Percentiles rank a stretch among this genome's conserved stretches.
Evolutionary conservation across 345 rosid species (phyloP).

Genomic region (Gossypium bickii): DNA sequence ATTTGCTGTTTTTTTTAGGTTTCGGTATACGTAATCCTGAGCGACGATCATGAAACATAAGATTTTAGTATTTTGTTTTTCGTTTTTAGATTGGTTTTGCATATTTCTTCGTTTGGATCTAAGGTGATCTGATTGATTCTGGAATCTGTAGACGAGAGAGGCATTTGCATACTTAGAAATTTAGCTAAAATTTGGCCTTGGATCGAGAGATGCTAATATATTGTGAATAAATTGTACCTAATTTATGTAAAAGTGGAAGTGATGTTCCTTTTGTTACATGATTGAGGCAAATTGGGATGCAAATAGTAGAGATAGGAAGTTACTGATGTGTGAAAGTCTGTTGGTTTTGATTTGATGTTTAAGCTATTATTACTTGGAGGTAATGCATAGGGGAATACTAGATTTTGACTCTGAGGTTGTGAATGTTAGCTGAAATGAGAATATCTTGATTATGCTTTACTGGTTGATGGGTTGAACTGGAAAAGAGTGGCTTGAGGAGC

Average conservation of each 20-base stretch:
- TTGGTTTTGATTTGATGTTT: slow-evolving; percentile 12
- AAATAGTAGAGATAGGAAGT: background rate
- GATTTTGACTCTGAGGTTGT: slow-evolving; percentile 3
- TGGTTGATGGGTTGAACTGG: slow-evolving; percentile 9
- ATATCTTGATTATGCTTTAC: background rate
- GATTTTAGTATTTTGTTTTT: background rate
- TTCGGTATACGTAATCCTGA: slow-evolving; percentile 13
- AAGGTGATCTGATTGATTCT: slow-evolving; percentile 9
- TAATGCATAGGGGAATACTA: background rate
- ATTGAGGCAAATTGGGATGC: slow-evolving; percentile 10
- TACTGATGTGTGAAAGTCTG: background rate
- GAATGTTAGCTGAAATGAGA: slow-evolving; percentile 15
- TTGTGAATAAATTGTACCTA: background rate
- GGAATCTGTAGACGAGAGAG: slow-evolving; percentile 3
- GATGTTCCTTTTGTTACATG: slow-evolving; percentile 4
- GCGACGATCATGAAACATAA: slow-evolving; percentile 13
- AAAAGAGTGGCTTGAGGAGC: slow-evolving; percentile 18
- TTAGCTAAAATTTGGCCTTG: background rate
- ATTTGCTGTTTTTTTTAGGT: slow-evolving; percentile 16
- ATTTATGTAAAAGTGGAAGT: background rate
- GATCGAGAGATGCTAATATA: background rate
- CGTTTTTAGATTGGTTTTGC: slow-evolving; percentile 13
- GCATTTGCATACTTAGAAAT: background rate
- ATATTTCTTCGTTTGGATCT: slow-evolving; percentile 3
- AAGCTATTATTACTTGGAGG: background rate